These are phyloP conservation scores for Fraxinus baroniana DNA, from an alignment of 305 asterid species.

Conservation along the genomic window DNA sequence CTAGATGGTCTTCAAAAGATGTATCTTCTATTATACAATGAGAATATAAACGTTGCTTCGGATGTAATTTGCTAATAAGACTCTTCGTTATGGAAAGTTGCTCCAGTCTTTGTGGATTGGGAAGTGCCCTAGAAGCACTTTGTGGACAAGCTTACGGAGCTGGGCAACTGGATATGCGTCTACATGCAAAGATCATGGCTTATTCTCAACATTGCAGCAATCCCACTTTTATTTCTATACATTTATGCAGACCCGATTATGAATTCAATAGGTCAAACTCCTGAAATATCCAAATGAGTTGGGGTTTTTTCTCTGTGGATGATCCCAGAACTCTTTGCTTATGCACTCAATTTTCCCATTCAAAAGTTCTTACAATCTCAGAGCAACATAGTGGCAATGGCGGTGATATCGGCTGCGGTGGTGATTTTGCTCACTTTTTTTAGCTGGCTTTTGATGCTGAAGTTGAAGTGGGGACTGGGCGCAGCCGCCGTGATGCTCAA, in stretches of 20 bases:
- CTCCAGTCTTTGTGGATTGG: too few relatives aligned
- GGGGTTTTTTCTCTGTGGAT: not conserved
- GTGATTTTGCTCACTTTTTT: not conserved
- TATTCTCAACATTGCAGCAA: not conserved
- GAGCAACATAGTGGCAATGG: conserved; percentile 24
- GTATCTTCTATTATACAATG: too few relatives aligned
- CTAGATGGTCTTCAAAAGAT: too few relatives aligned
- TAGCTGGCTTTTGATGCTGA: conserved; percentile 21
- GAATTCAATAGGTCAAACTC: not conserved
- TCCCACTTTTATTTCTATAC: not conserved
- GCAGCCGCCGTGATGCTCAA: conserved; percentile 18
- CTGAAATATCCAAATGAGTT: not conserved
- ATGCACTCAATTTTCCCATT: conserved; percentile 11
- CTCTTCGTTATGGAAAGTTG: too few relatives aligned
- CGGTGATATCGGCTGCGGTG: not conserved
- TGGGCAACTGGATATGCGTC: not conserved
- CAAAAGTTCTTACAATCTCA: conserved; percentile 16
- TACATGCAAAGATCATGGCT: not conserved
- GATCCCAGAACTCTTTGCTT: not conserved
- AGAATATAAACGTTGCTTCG: too few relatives aligned
- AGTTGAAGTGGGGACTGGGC: conserved; percentile 8
- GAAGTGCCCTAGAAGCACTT: not conserved
- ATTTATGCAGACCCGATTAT: not conserved
- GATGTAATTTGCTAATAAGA: too few relatives aligned
- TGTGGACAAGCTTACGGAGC: not conserved